phyloP scores from a whole-genome alignment of 2,329 filamentous ascomycete genomes.

The Phaeomoniella chlamydospora region DNA sequence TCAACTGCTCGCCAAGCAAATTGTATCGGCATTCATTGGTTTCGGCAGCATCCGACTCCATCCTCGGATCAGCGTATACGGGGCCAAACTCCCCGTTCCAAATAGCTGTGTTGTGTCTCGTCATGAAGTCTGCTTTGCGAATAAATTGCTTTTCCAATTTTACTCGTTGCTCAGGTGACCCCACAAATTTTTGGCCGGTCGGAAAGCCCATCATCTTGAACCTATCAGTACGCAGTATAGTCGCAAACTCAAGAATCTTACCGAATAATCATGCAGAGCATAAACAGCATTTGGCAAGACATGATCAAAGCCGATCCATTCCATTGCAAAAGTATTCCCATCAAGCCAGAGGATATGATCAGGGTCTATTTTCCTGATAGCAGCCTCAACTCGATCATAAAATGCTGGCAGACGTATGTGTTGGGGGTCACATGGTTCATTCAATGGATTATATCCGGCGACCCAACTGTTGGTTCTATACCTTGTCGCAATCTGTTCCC shows the following conservation, averaged over 20 bases:
- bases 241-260: constrained; percentile 6
- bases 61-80: constrained; percentile 19
- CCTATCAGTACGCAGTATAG: neutral
- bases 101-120: constrained; percentile 23
- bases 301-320: constrained; percentile 28
- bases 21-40: constrained; percentile 30
- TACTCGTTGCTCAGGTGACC: constrained; percentile 24
- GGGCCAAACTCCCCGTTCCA: constrained; percentile 42
- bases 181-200: constrained; percentile 23
- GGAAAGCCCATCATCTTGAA: constrained; percentile 26
- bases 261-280: constrained; percentile 27
- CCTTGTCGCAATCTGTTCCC: constrained; percentile 29
- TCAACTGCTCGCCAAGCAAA: constrained; percentile 32
- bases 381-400: constrained; percentile 31
- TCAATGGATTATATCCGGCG: constrained; percentile 39
- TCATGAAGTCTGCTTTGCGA: constrained; percentile 34
- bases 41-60: constrained; percentile 17
- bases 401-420: constrained; percentile 30
- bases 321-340: constrained; percentile 29
- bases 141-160: constrained; percentile 26
- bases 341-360: constrained; percentile 31
- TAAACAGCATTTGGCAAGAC: constrained; percentile 31
- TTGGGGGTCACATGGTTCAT: constrained; percentile 34
- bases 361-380: constrained; percentile 29
- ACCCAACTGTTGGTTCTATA: constrained; percentile 32